phyloP scores from a whole-genome alignment of 495 filamentous ascomycete species.

The Thozetella sp. region DNA sequence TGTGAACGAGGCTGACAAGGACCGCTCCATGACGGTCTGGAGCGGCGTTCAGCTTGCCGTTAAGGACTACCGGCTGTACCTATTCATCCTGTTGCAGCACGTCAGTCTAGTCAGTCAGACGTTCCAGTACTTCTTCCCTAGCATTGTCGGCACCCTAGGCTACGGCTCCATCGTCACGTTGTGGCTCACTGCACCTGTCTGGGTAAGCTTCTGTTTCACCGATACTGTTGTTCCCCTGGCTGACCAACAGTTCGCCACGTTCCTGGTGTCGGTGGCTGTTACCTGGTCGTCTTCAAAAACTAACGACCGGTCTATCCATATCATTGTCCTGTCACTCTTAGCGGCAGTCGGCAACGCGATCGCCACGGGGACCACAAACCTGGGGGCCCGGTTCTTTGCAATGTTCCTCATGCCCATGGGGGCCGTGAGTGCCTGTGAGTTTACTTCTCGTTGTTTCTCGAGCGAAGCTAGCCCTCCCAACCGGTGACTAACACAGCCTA shows the following conservation, averaged over 20 bases:
- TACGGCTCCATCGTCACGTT: constrained; percentile 52
- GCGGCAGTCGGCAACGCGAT: constrained; percentile 54
- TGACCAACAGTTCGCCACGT: constrained; percentile 22
- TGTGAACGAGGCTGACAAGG: constrained; percentile 36
- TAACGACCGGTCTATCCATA: constrained; percentile 43
- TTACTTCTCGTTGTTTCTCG: background rate
- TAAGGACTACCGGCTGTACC: constrained; percentile 40
- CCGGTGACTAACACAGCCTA: constrained; percentile 11
- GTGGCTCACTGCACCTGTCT: constrained; percentile 54
- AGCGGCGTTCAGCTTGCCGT: constrained; percentile 38
- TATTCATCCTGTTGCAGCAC: constrained; percentile 48
- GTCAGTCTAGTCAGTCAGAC: constrained; percentile 38
- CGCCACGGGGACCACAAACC: constrained; percentile 40
- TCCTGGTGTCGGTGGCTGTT: constrained; percentile 32
- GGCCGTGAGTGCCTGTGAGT: constrained; percentile 42
- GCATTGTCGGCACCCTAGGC: constrained; percentile 52
- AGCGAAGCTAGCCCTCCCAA: background rate
- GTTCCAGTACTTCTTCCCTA: constrained; percentile 58
- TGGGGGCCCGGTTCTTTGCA: constrained; percentile 50
- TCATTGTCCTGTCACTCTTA: constrained; percentile 41
- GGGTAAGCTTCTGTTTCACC: constrained; percentile 18
- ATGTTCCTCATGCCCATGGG: constrained; percentile 53
- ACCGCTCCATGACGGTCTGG: constrained; percentile 25
- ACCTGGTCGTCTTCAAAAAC: constrained; percentile 39
- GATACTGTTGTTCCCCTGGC: background rate